Evolutionary conservation across 345 rosid species (phyloP).

Genomic region (Aquilaria yunnanensis): DNA sequence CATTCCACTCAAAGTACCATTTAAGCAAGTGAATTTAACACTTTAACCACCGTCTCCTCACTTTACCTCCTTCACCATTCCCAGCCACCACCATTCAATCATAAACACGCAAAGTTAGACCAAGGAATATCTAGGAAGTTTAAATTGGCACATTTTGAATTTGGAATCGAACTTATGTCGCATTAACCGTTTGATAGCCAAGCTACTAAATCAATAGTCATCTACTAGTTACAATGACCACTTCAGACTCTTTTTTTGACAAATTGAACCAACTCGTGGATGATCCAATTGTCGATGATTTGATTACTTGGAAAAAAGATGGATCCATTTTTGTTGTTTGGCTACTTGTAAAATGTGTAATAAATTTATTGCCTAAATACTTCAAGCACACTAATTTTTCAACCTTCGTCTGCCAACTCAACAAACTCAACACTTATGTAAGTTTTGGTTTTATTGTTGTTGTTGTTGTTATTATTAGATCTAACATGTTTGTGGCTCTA

Average conservation of each 20-base stretch:
- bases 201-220: constrained; percentile 45
- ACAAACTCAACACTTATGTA: constrained; percentile 60
- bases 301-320: constrained; percentile 88
- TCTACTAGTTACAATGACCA: constrained; percentile 61
- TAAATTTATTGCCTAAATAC: constrained; percentile 88
- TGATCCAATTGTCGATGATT: constrained; percentile 61
- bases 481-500: no score
- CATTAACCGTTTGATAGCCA: constrained; percentile 66
- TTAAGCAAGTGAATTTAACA: no score
- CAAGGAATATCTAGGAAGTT: constrained; percentile 4
- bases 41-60: no score
- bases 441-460: constrained; percentile 14
- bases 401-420: constrained; percentile 88
- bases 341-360: constrained; percentile 86
- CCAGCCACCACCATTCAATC: neutral
- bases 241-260: constrained; percentile 86
- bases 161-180: constrained; percentile 31
- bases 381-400: constrained; percentile 96
- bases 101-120: neutral
- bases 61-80: no score
- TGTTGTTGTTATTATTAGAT: neutral
- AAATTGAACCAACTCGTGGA: constrained; percentile 86
- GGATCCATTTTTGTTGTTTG: constrained; percentile 86
- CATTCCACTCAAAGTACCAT: no score
- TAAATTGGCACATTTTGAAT: constrained; percentile 23